Evolutionary conservation across 495 filamentous ascomycete species (phyloP), one percentile per base, ranked within the genome.

Genomic region (Haplographium delicatum): DNA sequence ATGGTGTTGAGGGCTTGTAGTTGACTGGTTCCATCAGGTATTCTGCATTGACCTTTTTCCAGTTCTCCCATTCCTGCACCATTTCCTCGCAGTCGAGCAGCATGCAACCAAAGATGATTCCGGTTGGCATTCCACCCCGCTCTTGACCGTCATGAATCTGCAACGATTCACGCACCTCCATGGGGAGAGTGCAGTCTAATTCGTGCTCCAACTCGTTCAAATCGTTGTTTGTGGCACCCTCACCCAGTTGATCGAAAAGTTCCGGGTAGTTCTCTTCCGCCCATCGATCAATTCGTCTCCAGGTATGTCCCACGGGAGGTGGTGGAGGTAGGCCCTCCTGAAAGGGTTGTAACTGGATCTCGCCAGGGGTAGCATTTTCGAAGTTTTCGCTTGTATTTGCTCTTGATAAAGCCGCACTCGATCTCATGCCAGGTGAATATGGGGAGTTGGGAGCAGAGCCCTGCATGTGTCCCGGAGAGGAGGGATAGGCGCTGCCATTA

Each of bases 61-160:
- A 99, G 62, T 96, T 95, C 54, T 84, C 84, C 87, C 93, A 97
- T 67, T 99, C 93, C 67, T 96, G 87, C 5, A 97, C 83, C 44
- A 99, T 96, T 65, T 99, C 93, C 64, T 99, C 93, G 64, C 93
- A 99, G 61, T 99, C 93, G 38, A 99, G 78, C 37, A 97, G 73
- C 93, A 99, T 99, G 61, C 76, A 82, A 30, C 90, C 79, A 63
- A 99, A 97, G 33, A 99, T 80, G 48, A 96, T 82, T 51, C 93
- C 93, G 0, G 93, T 96, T 1, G 93, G 93, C 49, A 78, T 75
- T 47, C 93, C 93, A 34, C 88, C 88, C 39, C 94, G 84, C 67
- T 99, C 93, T 68, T 99, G 93, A 2, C 93, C 93, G 62, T 99
- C 93, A 63, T 99, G 94, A 24, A 87, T 63, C 71, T 85, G 80